Evolutionary conservation across 1,284 basidiomycete genomes (phyloP), one percentile per base, ranked within the genome.

Genomic region (Trametes versicolor): DNA sequence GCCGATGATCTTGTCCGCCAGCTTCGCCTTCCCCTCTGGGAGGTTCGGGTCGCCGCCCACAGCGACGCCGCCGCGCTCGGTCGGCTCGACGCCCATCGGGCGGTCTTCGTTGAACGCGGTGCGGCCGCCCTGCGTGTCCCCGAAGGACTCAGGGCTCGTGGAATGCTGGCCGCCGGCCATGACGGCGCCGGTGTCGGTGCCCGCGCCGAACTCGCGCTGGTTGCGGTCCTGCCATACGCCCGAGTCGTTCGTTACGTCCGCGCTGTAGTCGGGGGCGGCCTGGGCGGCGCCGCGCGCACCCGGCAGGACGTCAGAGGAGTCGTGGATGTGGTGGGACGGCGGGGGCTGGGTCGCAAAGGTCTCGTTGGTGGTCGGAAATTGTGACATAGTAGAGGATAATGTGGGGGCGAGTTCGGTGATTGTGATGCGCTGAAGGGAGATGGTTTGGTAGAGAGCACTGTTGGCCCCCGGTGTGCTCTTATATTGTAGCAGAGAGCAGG

Each of bases 1-100:
- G 4, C 86, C 86, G 32, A 85, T 67, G 19, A 87, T 66, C 73
- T 85, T 87, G 72, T 88, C 86, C 17, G 78, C 73, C 0, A 82
- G 36, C 29, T 67, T 77, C n/a, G 84, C 80, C 43, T 83, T 79
- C 9, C 82, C 80, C 69, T 79, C 77, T 0, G 84, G 81, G 25
- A 81, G 58, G 56, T 80, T 73, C n/a, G 75, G 66, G n/a, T 78
- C 72, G 25, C 83, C 83, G 45, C 76, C 81, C 6, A 82, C 68
- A 9, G 83, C 79, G 27, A 84, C 81, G n/a, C 82, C 81, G 43
- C 80, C 84, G 67, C 75, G 71, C 4, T 73, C 69, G 9, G 73
- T 76, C 1, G 82, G 81, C 60, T 79, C 64, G 21, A 81, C 81
- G 54, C 76, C 77, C 43, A 83, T 51, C 0, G 83, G 84, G 9